Base-by-base conservation (phyloP, 169 alveolate species). In the Plasmodium malariae region DNA sequence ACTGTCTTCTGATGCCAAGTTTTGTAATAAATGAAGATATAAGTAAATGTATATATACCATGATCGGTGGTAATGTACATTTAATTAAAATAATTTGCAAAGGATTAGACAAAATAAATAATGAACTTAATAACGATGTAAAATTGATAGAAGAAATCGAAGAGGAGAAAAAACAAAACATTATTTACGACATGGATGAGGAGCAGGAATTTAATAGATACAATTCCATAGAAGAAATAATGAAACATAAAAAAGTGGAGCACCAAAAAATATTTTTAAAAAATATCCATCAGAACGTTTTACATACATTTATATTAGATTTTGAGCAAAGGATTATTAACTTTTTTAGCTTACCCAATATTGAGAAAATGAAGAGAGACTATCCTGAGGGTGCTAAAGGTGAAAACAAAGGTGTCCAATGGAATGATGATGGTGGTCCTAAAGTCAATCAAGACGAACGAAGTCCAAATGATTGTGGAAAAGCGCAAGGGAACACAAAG, bases 101-200 rank as follows among this genome's bases (percentile, higher is more conserved):
- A 30, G 74, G 76, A 32, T 43, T 76, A 62, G n/a, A 60, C 30
- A 34, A 76, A 21, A 19, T 76, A 51, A 43, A 76, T 24, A 30
- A 36, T 14, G 54, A 76, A 6, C n/a, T n/a, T n/a, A 60, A 24
- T 76, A 48, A 60, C 28, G 88, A 76, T 40, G 6, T 3, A 3
- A 14, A 76, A 76, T 60, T 76, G 26, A 24, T 65, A 49, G 45
- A 59, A 6, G 43, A 76, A 60, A 76, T 76, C 43, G 88, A 76
- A 60, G 17, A 43, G 14, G 88, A 60, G 11, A 76, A 45, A 40
- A 76, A 76, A 43, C 30, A 34, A 59, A 76, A 76, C 40, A 34
- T 76, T 43, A 76, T 68, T 17, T 76, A 76, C 51, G 88, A 76
- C 51, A 76, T 76, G 74, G 88, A 76, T 63, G 88, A 76, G 60